Conservation (phyloP, 345 rosid genomes). For the Melastoma malabathricum region DNA sequence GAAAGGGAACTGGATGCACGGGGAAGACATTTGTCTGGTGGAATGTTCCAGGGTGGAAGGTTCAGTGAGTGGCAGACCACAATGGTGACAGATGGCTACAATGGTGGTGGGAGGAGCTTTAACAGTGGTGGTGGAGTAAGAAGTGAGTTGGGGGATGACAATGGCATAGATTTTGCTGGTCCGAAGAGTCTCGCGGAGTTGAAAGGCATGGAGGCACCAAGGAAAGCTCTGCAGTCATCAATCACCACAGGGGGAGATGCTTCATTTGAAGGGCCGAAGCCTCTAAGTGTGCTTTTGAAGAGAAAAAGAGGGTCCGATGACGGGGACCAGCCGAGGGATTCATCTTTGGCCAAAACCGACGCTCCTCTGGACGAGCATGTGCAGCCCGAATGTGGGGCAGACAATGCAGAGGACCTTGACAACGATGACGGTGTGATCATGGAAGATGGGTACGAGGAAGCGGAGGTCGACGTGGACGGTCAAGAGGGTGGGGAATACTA, state of each 20-base stretch:
- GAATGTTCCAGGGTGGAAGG: constrained; percentile 31
- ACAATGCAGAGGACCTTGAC: constrained; percentile 19
- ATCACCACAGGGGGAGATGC: constrained; percentile 19
- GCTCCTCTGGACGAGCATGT: constrained; percentile 8
- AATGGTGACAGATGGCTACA: constrained; percentile 32
- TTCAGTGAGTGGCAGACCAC: constrained; percentile 52
- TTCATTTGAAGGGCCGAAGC: constrained; percentile 75
- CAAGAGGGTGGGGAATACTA: constrained; percentile 32
- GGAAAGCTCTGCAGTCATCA: constrained; percentile 24
- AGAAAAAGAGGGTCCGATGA: constrained; percentile 53
- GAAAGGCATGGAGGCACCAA: constrained; percentile 20
- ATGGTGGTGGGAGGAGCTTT: constrained; percentile 22
- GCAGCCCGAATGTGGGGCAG: constrained; percentile 10
- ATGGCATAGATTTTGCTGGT: constrained; percentile 23
- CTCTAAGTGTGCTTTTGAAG: constrained; percentile 75
- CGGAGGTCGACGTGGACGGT: constrained; percentile 37
- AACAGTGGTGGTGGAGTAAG: constrained; percentile 27
- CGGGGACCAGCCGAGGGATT: constrained; percentile 2
- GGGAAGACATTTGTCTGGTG: constrained; percentile 31
- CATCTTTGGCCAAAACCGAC: constrained; percentile 8
- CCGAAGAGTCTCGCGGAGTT: constrained; percentile 56
- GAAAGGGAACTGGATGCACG: constrained; percentile 36
- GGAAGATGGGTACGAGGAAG: constrained; percentile 35
- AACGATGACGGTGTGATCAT: constrained; percentile 23
- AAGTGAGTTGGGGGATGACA: constrained; percentile 40